Base-by-base conservation (phyloP, 208 protist genomes). In the Crithidia expoeki region DNA sequence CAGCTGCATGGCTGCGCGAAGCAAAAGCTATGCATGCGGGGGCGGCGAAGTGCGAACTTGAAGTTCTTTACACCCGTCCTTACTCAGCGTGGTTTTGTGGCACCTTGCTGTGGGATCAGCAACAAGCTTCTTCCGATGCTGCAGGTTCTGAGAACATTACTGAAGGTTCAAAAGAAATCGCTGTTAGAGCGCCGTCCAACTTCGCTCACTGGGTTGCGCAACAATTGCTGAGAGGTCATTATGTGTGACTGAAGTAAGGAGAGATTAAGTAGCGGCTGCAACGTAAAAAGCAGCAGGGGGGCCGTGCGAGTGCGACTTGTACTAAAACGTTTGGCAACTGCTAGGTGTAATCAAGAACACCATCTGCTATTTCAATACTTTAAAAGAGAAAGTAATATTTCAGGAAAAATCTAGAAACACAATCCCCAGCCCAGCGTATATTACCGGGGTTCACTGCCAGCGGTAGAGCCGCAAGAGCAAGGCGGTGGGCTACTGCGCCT, bases 121-220 rank as follows among this genome's bases (percentile, higher is more conserved):
- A 40, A 46, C 7, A 44, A 30, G 28, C 17, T 46, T 63, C 32
- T 10, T 38, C 56, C 28, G 14, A 27, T 9, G 32, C 47, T 4
- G 23, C 47, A 16, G 2, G 3, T 9, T 9, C 4, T 11, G 17
- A 19, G 11, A 25, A 2, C 47, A 23, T 21, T 17, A 17, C 3
- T 47, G 42, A 42, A 42, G 36, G 12, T 42, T 9, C 42, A 19
- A 17, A 3, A 17, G n/a, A 17, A 17, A n/a, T n/a, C 16, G 51
- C 36, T 1, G 30, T 30, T 32, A n/a, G 9, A 17, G 3, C 52
- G 33, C 17, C 65, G 30, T 36, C 65, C 0, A 11, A 28, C 44
- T 72, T 64, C 36, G 67, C 56, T 2, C 11, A 25, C 56, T 87
- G 81, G 85, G 78, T 87, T 2, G 62, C 74, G 16, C 68, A 82